A percentile compares a stretch with the other conserved stretches of the same genome.
phyloP scores from a whole-genome alignment of 176 grass and related monocot genomes.

The Paspalum notatum region DNA sequence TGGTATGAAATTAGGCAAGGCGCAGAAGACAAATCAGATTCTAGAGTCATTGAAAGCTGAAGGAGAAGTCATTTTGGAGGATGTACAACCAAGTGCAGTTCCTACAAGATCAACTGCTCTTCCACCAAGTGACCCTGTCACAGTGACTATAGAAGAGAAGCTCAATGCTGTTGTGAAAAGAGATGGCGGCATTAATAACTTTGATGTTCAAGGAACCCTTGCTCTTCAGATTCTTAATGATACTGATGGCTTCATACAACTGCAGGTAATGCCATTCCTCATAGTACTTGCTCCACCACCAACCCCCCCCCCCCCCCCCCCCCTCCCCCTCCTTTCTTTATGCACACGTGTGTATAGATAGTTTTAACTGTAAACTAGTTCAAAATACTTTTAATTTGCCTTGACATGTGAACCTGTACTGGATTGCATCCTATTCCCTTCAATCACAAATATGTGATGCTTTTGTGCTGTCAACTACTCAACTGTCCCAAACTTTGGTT shows the following conservation, averaged over 20 bases:
- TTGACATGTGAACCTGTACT: background rate
- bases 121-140: constrained; percentile 69
- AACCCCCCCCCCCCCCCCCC: too few relatives aligned
- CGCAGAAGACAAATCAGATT: constrained; percentile 82
- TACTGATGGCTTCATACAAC: constrained; percentile 78
- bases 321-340: background rate
- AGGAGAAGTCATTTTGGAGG: constrained; percentile 89
- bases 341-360: background rate
- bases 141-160: constrained; percentile 82
- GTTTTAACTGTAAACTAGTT: background rate
- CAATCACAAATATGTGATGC: too few relatives aligned
- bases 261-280: constrained; percentile 58
- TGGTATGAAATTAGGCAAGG: constrained; percentile 91
- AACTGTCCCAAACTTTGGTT: too few relatives aligned
- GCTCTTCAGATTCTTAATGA: constrained; percentile 85
- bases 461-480: too few relatives aligned
- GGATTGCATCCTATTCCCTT: background rate
- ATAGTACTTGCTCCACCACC: background rate
- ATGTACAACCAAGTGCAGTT: constrained; percentile 60
- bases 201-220: constrained; percentile 86
- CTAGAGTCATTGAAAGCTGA: constrained; percentile 88
- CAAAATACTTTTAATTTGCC: background rate
- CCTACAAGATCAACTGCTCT: constrained; percentile 48
- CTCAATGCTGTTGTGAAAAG: constrained; percentile 71
- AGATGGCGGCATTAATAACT: constrained; percentile 77